phyloP scores from a whole-genome alignment of 2,329 filamentous ascomycete species.

The Drechslera avenae region DNA sequence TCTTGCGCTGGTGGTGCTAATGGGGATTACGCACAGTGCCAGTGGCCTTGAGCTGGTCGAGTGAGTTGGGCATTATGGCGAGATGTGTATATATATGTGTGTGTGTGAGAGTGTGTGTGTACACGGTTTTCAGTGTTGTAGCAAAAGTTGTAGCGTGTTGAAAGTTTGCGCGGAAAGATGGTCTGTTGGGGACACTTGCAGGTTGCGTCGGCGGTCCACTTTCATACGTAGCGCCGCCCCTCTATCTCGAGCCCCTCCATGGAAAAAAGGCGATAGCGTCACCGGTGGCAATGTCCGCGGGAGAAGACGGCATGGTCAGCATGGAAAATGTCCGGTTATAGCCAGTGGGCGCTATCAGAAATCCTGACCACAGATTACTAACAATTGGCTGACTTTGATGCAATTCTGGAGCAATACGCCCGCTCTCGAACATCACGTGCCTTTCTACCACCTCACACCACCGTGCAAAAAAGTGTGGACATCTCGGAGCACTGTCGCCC shows the following conservation, averaged over 20 bases:
- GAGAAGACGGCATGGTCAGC: background rate
- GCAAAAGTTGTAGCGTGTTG: constrained; percentile 7
- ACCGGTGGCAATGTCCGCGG: constrained; percentile 37
- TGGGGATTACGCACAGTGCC: constrained; percentile 78
- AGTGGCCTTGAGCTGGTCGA: constrained; percentile 95
- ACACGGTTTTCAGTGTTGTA: constrained; percentile 12
- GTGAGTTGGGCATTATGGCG: constrained; percentile 76
- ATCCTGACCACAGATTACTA: background rate
- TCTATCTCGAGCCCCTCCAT: constrained; percentile 30
- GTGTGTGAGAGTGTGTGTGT: constrained; percentile 20
- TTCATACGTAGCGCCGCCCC: constrained; percentile 27
- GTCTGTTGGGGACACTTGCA: constrained; percentile 13
- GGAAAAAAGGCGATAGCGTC: constrained; percentile 39
- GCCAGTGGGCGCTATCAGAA: background rate
- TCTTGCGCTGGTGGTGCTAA: constrained; percentile 16
- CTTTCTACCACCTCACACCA: background rate
- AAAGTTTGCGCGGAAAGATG: constrained; percentile 28
- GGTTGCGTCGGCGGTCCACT: constrained; percentile 18
- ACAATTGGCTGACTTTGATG: background rate
- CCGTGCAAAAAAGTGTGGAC: background rate
- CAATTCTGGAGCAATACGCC: background rate
- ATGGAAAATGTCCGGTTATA: constrained; percentile 8
- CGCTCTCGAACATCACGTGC: background rate
- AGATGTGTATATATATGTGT: constrained; percentile 22
- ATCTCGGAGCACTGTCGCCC: constrained; percentile 27